Percentiles rank a stretch among this genome's conserved stretches.
These are phyloP conservation scores for Microdochium paspali DNA, from an alignment of 2,329 filamentous ascomycete species.

Conservation along the genomic window DNA sequence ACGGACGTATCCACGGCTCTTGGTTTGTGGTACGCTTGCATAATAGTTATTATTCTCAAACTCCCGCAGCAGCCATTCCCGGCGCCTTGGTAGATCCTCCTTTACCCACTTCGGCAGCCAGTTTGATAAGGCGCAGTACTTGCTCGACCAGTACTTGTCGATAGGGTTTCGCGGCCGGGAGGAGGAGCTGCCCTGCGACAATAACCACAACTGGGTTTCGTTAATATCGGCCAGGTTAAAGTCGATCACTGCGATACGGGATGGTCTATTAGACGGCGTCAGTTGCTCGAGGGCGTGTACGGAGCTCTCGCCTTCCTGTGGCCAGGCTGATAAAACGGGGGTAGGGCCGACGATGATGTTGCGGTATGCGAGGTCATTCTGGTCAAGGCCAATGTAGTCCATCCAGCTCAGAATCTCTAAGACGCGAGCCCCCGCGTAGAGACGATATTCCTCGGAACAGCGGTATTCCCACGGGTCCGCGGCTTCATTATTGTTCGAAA, in stretches of 20 bases:
- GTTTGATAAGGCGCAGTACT: neutral
- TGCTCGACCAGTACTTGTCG: neutral
- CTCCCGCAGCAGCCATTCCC: neutral
- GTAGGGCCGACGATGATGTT: neutral
- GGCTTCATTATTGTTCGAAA: neutral
- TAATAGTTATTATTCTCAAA: neutral
- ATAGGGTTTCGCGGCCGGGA: neutral
- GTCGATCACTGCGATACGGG: neutral
- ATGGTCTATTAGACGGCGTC: neutral
- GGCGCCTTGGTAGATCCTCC: neutral
- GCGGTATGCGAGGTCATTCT: neutral
- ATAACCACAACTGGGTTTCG: no score
- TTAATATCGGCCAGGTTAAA: neutral
- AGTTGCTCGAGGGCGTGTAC: neutral
- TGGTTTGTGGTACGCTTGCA: neutral
- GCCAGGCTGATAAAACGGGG: neutral
- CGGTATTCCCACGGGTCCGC: no score
- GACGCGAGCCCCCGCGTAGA: neutral
- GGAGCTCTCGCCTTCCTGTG: neutral
- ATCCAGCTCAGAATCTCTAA: neutral
- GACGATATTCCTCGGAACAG: neutral
- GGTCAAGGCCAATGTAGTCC: neutral
- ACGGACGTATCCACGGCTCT: neutral
- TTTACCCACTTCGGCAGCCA: neutral
- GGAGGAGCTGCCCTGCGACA: neutral